Evolutionary conservation across 2,329 filamentous ascomycete species (phyloP).

Genomic region (Paracorniculantispora psalliotae): DNA sequence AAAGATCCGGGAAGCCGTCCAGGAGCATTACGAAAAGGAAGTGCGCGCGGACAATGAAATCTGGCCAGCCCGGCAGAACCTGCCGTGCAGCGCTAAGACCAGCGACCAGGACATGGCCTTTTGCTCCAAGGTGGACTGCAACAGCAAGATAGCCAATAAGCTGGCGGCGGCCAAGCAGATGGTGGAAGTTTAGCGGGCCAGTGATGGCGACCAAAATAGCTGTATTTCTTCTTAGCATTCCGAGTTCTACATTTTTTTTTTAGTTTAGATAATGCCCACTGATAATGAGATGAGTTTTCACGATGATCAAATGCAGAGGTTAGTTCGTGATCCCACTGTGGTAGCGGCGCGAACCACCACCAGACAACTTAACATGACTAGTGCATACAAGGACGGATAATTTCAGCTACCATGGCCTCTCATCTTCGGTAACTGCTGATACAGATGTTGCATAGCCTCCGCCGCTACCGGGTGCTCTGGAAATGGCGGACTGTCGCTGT

Average conservation of each 20-base stretch:
- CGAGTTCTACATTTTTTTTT: not conserved
- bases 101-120: constrained; percentile 27
- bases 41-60: constrained; percentile 41
- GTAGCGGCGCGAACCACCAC: not conserved
- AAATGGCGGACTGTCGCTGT: not conserved
- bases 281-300: not conserved
- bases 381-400: not conserved
- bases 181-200: constrained; percentile 19
- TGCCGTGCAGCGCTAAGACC: constrained; percentile 24
- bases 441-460: not conserved
- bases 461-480: not conserved
- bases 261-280: not conserved
- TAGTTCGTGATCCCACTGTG: not conserved
- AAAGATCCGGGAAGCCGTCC: constrained; percentile 42
- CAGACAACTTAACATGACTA: not conserved
- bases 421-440: not conserved
- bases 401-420: not conserved
- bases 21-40: constrained; percentile 43
- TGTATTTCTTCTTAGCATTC: not conserved
- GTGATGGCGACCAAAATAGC: not conserved
- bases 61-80: constrained; percentile 43
- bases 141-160: constrained; percentile 18
- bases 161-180: constrained; percentile 16
- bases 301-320: not conserved
- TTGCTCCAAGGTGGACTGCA: constrained; percentile 32